Conservation (phyloP, 2,329 filamentous ascomycete species). For the Cryoendolithus antarcticus region DNA sequence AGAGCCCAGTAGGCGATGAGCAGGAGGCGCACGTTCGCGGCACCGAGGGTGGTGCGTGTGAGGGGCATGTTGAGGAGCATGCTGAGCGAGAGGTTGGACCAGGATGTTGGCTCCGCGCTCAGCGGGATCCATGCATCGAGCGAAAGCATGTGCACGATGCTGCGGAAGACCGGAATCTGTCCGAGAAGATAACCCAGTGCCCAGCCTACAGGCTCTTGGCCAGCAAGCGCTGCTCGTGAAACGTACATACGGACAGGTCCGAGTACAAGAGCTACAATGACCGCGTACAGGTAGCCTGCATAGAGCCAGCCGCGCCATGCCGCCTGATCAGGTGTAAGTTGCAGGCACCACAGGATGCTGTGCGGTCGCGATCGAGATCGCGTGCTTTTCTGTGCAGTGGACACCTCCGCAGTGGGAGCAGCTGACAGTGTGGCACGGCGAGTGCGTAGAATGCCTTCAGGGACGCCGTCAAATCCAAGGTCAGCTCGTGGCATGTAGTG, state of each 20-base stretch:
- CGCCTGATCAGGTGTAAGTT: conserved; percentile 69
- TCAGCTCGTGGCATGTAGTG: no score
- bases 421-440: no score
- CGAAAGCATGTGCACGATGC: conserved; percentile 55
- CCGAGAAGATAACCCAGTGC: conserved; percentile 81
- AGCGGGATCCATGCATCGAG: conserved; percentile 66
- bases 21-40: conserved; percentile 66
- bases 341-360: conserved; percentile 57
- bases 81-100: conserved; percentile 5
- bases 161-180: conserved; percentile 58
- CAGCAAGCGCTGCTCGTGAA: conserved; percentile 50
- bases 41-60: conserved; percentile 52
- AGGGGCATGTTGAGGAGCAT: conserved; percentile 46
- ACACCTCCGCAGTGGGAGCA: no score
- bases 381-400: no score
- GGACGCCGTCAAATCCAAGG: no score
- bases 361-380: no score
- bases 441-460: no score
- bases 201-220: conserved; percentile 81
- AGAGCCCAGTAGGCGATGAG: conserved; percentile 61
- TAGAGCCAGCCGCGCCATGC: conserved; percentile 70
- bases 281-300: conserved; percentile 62
- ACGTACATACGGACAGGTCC: conserved; percentile 62
- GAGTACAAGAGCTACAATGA: conserved; percentile 54
- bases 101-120: conserved; percentile 28